These are phyloP conservation scores for Thielaviopsis ethacetica DNA, from an alignment of 2,329 filamentous ascomycete species.

Conservation along the genomic window DNA sequence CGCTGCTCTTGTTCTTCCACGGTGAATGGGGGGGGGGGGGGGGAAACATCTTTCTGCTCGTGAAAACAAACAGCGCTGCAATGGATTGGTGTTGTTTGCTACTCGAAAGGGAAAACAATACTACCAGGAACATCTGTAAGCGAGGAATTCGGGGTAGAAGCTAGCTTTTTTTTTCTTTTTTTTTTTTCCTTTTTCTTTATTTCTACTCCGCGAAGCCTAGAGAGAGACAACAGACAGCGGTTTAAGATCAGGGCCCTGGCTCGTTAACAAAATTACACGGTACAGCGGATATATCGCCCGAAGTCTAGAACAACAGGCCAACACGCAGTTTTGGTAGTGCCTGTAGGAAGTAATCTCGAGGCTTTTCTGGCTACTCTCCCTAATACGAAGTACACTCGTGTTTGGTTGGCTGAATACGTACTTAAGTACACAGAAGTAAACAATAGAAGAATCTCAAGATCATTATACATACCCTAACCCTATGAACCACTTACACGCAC, in stretches of 20 bases:
- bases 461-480: too few relatives aligned
- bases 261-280: neutral
- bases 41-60: too few relatives aligned
- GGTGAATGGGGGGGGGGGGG: too few relatives aligned
- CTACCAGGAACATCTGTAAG: neutral
- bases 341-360: neutral
- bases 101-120: neutral
- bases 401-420: too few relatives aligned
- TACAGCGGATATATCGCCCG: neutral
- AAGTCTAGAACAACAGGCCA: neutral
- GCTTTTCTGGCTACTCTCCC: neutral
- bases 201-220: neutral
- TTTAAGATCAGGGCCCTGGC: neutral
- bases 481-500: neutral
- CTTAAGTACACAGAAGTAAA: too few relatives aligned
- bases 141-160: neutral
- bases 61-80: neutral
- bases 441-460: too few relatives aligned
- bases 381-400: neutral
- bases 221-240: neutral
- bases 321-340: neutral
- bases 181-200: neutral
- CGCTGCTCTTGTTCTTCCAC: too few relatives aligned
- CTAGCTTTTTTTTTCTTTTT: neutral
- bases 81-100: neutral